Evolutionary conservation across 2,329 filamentous ascomycete species (phyloP).

Genomic region (Paramyrothecium roridum): DNA sequence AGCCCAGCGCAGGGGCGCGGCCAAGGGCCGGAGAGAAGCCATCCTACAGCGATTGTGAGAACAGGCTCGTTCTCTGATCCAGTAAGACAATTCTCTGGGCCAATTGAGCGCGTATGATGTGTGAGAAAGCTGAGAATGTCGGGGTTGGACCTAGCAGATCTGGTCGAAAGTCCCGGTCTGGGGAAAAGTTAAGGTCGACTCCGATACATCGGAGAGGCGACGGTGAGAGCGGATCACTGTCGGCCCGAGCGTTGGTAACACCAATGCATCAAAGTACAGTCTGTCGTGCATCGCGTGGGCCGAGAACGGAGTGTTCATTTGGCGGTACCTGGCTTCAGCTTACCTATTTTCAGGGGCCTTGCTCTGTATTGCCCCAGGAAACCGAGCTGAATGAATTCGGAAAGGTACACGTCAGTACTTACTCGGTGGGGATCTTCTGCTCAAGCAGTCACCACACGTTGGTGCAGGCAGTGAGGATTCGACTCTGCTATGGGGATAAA

Average conservation of each 20-base stretch:
- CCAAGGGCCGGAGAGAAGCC: conserved; percentile 42
- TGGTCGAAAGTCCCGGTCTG: not conserved
- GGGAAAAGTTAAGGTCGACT: not conserved
- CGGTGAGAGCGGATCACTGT: not conserved
- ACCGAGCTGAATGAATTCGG: no score
- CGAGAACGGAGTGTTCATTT: not conserved
- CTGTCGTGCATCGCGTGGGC: not conserved
- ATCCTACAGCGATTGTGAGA: conserved; percentile 29
- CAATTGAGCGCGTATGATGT: conserved; percentile 8
- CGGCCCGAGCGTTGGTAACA: not conserved
- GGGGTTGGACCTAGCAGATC: not conserved
- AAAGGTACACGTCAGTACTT: no score
- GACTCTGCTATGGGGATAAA: no score
- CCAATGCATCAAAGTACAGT: not conserved
- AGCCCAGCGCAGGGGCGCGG: conserved; percentile 34
- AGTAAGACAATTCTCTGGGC: conserved; percentile 19
- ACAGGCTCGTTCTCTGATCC: conserved; percentile 12
- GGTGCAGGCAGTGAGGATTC: no score
- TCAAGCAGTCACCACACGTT: no score
- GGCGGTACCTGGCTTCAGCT: no score
- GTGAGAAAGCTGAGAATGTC: not conserved
- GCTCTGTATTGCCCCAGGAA: no score
- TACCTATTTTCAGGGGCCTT: no score
- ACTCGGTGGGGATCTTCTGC: no score
- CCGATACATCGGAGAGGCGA: not conserved